Base-by-base conservation (phyloP, 1,139 yeast genomes). In the Taiozyma onychis region DNA sequence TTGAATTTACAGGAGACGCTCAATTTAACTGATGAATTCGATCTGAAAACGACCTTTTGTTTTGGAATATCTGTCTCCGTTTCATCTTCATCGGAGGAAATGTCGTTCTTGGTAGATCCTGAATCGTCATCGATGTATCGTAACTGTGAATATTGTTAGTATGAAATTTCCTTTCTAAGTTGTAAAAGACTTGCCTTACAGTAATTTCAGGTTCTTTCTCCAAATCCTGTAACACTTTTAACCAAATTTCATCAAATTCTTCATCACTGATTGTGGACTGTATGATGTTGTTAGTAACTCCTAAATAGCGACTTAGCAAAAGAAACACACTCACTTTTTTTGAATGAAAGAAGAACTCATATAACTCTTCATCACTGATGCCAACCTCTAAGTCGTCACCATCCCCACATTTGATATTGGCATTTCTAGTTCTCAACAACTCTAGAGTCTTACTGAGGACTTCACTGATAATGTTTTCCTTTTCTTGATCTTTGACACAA, bases 241-340 rank as follows among this genome's bases (percentile, higher is more conserved):
- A 65, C 97, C 97, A 91, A 54, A 89, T 75, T 52, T 84, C 88
- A 57, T 87, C 85, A 68, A 90, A 91, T 57, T 88, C 95, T 44
- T 81, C 84, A 47, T 73, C 77, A n/a, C 81, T 73, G 41, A 88
- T 76, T 55, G 79, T 75, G 11, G 84, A 75, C 34, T 51, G 21
- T 11, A 27, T 43, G 52, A 9, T 13, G 13, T 11, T 14, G 48
- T 46, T 41, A 46, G 48, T 41, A 46, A 16, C 9, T 39, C 16
- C 22, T 4, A 32, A 26, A 16, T 26, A 9, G 27, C 3, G 11
- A 10, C 24, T 13, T 21, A 14, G 16, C 10, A n/a, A n/a, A n/a
- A 9, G 16, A 18, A 3, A 82, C 78, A 22, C 14, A 45, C 50
- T 61, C 26, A 61, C 62, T 28, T 66, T 81, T 74, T 59, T 59